Percentiles rank a stretch among this genome's conserved stretches.
These are phyloP conservation scores for Mycena albidolilacea DNA, from an alignment of 768 basidiomycete genomes.

Conservation along the genomic window DNA sequence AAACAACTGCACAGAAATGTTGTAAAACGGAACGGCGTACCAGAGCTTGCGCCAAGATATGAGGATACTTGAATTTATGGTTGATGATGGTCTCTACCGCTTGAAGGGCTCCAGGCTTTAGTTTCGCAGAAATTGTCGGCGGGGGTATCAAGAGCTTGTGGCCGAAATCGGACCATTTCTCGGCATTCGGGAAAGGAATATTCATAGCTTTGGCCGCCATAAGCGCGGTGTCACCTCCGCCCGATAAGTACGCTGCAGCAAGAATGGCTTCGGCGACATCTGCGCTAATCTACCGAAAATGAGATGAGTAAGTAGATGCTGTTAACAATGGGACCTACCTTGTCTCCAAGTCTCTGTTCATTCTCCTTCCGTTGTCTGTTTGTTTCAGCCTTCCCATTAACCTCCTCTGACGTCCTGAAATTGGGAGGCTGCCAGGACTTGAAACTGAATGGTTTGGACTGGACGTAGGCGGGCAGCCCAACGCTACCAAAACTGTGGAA, in stretches of 20 bases:
- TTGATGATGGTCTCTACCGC: constrained; percentile 77
- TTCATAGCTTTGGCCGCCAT: constrained; percentile 74
- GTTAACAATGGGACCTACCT: constrained; percentile 60
- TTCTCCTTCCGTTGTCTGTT: constrained; percentile 45
- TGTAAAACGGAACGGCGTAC: constrained; percentile 56
- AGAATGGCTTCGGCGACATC: constrained; percentile 91
- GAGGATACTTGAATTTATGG: constrained; percentile 71
- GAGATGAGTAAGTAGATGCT: neutral
- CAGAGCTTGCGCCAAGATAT: constrained; percentile 80
- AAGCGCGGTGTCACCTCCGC: constrained; percentile 78
- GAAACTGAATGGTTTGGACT: constrained; percentile 76
- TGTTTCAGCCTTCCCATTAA: constrained; percentile 3
- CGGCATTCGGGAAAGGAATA: constrained; percentile 74
- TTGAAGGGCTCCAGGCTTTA: constrained; percentile 64
- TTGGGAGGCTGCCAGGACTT: constrained; percentile 77
- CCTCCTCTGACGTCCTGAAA: constrained; percentile 43
- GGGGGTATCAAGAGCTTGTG: constrained; percentile 61
- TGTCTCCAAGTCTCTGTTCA: constrained; percentile 79
- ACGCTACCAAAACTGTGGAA: constrained; percentile 66
- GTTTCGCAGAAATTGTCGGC: constrained; percentile 58
- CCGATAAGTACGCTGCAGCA: constrained; percentile 84
- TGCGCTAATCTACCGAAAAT: constrained; percentile 72
- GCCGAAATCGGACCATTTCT: constrained; percentile 82
- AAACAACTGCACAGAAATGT: constrained; percentile 13
- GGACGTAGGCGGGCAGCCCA: constrained; percentile 82